Conservation (phyloP, 306 rosid species). For the Prinsepia uniflora region DNA sequence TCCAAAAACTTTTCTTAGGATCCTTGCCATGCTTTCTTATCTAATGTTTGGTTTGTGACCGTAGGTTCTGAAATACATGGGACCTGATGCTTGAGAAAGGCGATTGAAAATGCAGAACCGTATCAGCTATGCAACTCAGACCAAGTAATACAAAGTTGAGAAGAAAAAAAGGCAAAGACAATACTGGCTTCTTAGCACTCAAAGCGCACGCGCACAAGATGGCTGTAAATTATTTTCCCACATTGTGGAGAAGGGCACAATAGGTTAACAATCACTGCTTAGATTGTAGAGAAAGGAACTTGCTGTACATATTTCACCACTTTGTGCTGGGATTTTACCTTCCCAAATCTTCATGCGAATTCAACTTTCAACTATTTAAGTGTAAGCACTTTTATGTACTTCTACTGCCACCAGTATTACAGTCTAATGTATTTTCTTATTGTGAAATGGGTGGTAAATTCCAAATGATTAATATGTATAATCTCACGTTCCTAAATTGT, state of each 20-base stretch:
- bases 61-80: constrained; percentile 34
- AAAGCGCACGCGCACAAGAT: not conserved
- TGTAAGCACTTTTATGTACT: too few species aligned
- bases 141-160: constrained; percentile 4
- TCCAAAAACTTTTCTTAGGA: not conserved
- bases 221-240: not conserved
- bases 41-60: not conserved
- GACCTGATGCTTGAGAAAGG: constrained; percentile 34
- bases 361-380: too few species aligned
- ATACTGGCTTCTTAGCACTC: not conserved
- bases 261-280: constrained; percentile 1
- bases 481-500: too few species aligned
- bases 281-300: not conserved
- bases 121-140: constrained; percentile 9
- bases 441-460: too few species aligned
- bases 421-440: too few species aligned
- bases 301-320: too few species aligned
- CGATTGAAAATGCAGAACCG: constrained; percentile 26
- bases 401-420: too few species aligned
- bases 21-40: constrained; percentile 7
- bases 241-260: not conserved
- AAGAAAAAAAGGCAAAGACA: not conserved
- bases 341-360: too few species aligned
- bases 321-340: too few species aligned
- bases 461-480: too few species aligned